phyloP scores from a whole-genome alignment of 2,329 filamentous ascomycete species.

The Arachnomyces sp. region DNA sequence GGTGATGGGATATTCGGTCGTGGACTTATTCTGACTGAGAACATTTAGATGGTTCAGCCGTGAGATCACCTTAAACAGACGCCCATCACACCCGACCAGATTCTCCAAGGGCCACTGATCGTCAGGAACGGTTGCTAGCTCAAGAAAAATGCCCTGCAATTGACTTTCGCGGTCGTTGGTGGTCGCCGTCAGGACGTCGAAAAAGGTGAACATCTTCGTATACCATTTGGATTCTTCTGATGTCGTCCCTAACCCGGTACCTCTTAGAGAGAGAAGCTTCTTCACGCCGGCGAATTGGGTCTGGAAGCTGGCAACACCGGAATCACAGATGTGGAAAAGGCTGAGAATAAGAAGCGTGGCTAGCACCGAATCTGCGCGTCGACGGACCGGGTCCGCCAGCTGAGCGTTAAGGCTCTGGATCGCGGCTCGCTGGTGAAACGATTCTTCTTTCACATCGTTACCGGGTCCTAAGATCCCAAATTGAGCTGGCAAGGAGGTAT shows the following conservation, averaged over 20 bases:
- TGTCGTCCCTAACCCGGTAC: constrained; percentile 51
- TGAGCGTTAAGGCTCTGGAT: constrained; percentile 78
- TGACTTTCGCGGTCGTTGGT: constrained; percentile 89
- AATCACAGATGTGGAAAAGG: constrained; percentile 89
- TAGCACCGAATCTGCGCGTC: constrained; percentile 77
- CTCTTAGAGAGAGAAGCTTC: constrained; percentile 74
- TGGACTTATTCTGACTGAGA: constrained; percentile 60
- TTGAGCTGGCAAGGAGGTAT: constrained; percentile 27
- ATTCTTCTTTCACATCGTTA: constrained; percentile 66
- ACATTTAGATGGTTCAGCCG: constrained; percentile 78
- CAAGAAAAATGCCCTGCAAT: constrained; percentile 56
- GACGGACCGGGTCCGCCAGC: constrained; percentile 65
- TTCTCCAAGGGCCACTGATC: constrained; percentile 74
- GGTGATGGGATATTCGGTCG: constrained; percentile 18
- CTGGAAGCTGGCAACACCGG: constrained; percentile 84
- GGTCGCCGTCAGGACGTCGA: constrained; percentile 84
- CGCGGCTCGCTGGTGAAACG: constrained; percentile 75
- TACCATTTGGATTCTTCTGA: constrained; percentile 72
- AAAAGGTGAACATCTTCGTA: constrained; percentile 87
- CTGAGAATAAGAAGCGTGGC: constrained; percentile 82
- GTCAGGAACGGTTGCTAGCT: constrained; percentile 56
- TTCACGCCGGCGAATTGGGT: constrained; percentile 90
- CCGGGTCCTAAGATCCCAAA: constrained; percentile 41
- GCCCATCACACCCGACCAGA: constrained; percentile 76
- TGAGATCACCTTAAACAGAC: constrained; percentile 78